Conservation (phyloP, 1,284 basidiomycete species). For the Apiotrichum porosum region DNA sequence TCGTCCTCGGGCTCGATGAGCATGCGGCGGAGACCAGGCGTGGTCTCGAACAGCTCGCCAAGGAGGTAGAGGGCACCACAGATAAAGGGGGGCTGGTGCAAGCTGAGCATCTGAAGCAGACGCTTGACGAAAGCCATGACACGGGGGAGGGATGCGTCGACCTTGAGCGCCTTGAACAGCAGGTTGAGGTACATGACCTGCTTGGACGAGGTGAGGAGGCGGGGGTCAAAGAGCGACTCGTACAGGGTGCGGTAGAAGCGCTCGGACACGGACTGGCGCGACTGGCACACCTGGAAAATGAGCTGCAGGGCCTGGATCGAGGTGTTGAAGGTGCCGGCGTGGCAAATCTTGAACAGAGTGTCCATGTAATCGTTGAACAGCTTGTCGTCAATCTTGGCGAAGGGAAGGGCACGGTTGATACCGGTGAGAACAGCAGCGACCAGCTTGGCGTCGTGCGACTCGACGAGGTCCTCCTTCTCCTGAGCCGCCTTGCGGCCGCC, state of each 20-base stretch:
- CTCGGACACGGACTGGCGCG: slow-evolving; percentile 59
- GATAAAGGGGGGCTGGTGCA: slow-evolving; percentile 78
- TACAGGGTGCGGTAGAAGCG: slow-evolving; percentile 92
- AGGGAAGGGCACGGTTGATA: slow-evolving; percentile 91
- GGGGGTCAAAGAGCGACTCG: slow-evolving; percentile 75
- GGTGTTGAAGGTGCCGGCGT: slow-evolving; percentile 86
- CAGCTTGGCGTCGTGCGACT: slow-evolving; percentile 75
- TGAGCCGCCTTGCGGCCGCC: slow-evolving; percentile 39
- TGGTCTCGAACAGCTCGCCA: slow-evolving; percentile 66
- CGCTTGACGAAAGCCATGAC: slow-evolving; percentile 81
- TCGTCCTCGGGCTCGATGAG: slow-evolving; percentile 54
- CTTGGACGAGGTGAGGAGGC: slow-evolving; percentile 79
- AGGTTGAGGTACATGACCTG: slow-evolving; percentile 98
- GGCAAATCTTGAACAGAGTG: slow-evolving; percentile 91
- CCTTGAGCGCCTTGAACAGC: slow-evolving; percentile 86
- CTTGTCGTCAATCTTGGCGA: slow-evolving; percentile 65
- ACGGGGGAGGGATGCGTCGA: slow-evolving; percentile 60
- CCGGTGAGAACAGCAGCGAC: slow-evolving; percentile 90
- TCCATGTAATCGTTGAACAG: slow-evolving; percentile 82
- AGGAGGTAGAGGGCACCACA: slow-evolving; percentile 72
- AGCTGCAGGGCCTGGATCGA: slow-evolving; percentile 89
- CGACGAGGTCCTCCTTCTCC: slow-evolving; percentile 59
- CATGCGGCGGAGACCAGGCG: slow-evolving; percentile 66
- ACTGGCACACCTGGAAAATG: slow-evolving; percentile 71
- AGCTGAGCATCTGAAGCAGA: slow-evolving; percentile 75